phyloP scores from a whole-genome alignment of 345 rosid genomes.

The Syzygium aromaticum region DNA sequence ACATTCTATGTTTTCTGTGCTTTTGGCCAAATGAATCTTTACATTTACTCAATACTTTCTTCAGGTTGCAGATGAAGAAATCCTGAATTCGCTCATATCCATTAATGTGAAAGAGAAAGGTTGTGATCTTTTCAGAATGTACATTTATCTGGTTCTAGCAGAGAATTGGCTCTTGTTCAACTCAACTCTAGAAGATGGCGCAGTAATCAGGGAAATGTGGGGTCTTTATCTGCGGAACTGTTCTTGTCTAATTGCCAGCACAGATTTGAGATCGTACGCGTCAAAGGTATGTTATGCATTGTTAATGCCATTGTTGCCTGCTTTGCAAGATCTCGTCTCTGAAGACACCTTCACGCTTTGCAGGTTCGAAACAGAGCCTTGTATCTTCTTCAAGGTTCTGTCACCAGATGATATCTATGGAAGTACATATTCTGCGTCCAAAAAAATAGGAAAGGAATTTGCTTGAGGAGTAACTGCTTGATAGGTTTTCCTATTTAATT shows the following conservation, averaged over 20 bases:
- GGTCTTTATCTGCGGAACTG: conserved; percentile 58
- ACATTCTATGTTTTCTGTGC: neutral
- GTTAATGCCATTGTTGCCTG: neutral
- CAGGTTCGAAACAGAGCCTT: conserved; percentile 13
- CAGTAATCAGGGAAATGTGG: conserved; percentile 60
- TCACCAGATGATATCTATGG: neutral
- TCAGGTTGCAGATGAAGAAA: conserved; percentile 57
- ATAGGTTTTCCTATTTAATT: neutral
- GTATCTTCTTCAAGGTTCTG: conserved; percentile 8
- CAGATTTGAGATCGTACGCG: conserved; percentile 69
- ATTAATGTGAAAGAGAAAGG: conserved; percentile 49
- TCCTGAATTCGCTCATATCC: conserved; percentile 43
- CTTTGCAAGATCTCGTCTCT: neutral
- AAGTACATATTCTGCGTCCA: neutral
- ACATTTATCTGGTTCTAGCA: conserved; percentile 45
- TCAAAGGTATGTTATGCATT: conserved; percentile 38
- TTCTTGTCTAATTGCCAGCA: conserved; percentile 64
- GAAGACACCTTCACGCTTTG: neutral
- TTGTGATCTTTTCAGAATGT: conserved; percentile 57
- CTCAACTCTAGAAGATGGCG: conserved; percentile 32
- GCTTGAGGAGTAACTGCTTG: neutral
- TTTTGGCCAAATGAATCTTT: neutral
- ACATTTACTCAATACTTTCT: neutral
- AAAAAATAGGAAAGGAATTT: neutral
- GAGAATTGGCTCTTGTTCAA: conserved; percentile 70